Percentiles rank a stretch among this genome's conserved stretches.
phyloP scores from a whole-genome alignment of 1,284 basidiomycete genomes.

The Coniophora puteana region DNA sequence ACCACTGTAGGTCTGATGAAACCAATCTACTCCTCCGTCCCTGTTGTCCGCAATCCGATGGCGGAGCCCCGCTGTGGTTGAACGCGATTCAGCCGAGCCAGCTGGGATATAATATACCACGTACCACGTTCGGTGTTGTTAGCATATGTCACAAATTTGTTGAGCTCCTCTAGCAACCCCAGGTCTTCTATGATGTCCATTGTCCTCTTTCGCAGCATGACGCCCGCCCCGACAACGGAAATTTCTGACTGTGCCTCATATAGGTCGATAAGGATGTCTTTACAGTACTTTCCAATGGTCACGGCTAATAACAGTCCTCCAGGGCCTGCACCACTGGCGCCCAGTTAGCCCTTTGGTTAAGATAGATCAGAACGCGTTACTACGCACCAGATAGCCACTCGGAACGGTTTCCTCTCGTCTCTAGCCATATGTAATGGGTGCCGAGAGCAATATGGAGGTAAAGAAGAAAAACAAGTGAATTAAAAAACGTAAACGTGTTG shows the following conservation, averaged over 20 bases:
- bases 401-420: slow-evolving; percentile 34
- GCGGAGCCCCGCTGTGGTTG: slow-evolving; percentile 12
- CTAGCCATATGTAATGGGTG: too few species aligned
- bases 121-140: slow-evolving; percentile 12
- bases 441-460: too few species aligned
- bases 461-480: too few species aligned
- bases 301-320: background rate
- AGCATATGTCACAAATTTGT: background rate
- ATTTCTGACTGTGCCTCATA: slow-evolving; percentile 2
- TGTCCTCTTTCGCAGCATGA: background rate
- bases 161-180: background rate
- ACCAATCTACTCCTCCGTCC: slow-evolving; percentile 1
- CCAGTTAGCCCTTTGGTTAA: background rate
- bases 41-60: slow-evolving; percentile 2
- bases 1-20: background rate
- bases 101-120: background rate
- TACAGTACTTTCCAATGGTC: background rate
- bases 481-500: too few species aligned
- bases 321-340: background rate
- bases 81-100: background rate
- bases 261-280: slow-evolving; percentile 1
- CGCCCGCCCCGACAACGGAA: background rate
- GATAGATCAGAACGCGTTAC: background rate
- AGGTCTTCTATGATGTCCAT: slow-evolving; percentile 1
- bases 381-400: slow-evolving; percentile 1